Evolutionary conservation across 331 rosid species (phyloP), one percentile per base, ranked within the genome.

Genomic region (Spiraea crenata): DNA sequence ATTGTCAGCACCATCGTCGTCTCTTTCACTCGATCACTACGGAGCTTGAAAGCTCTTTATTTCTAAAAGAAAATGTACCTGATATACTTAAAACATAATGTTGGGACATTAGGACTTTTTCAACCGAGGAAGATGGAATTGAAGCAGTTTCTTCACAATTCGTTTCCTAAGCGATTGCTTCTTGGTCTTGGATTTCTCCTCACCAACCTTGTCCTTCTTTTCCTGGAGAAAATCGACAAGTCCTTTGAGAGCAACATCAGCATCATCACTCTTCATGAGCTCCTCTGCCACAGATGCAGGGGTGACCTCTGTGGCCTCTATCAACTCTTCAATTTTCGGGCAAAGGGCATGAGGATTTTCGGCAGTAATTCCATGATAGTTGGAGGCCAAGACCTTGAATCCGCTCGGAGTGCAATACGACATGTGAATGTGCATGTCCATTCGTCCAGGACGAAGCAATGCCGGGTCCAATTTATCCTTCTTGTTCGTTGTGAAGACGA

Each of bases 361-460:
- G 49, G 52, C 31, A 25, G 31, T 25, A 25, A 82, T 66, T 54
- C 83, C 79, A 3, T 71, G 70, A 69, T 79, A 82, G 44, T 67
- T 82, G 14, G 67, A 25, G 17, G 71, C 86, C 1, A 82, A 74
- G 9, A 67, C 41, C 44, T 65, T 49, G 41, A 82, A 82, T 0
- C 75, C 85, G 47, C 67, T 19, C 5, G 87, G 87, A 31, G 80
- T 82, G 79, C 89, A 85, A 59, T 74, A 82, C 20, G 89, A 80
- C 89, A 85, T 70, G 66, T 77, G 86, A 57, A 85, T 57, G 37
- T 85, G 87, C 17, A 85, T 85, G 7, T 82, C 89, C 89, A 85
- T 85, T 39, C 87, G 76, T 20, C 89, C 87, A 0, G 83, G 87
- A 16, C 85, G 81, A 61, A 85, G 41, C 63, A 85, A 67, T 0